These are phyloP conservation scores for Taphrina flavorubra DNA, from an alignment of 1,139 yeast species.

Conservation along the genomic window DNA sequence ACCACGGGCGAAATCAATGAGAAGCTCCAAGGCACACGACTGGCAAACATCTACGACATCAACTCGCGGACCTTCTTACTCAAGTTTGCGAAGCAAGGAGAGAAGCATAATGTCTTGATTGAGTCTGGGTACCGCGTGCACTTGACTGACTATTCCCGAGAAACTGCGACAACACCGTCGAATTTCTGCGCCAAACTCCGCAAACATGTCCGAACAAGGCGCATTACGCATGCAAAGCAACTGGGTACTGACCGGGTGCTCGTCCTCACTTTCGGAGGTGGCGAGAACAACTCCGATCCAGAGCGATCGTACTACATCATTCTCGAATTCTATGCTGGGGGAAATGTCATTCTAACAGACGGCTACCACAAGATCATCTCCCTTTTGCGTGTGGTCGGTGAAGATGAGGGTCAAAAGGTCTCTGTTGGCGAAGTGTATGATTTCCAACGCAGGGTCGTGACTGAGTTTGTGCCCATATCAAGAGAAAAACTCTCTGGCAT, in stretches of 20 bases:
- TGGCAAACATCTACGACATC: constrained; percentile 85
- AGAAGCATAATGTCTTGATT: constrained; percentile 72
- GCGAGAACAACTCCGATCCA: constrained; percentile 52
- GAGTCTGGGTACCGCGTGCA: constrained; percentile 89
- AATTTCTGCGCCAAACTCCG: constrained; percentile 79
- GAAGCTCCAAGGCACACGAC: constrained; percentile 54
- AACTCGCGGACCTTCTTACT: constrained; percentile 74
- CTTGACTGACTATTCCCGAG: constrained; percentile 77
- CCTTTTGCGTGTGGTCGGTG: constrained; percentile 73
- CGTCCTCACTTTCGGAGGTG: constrained; percentile 77
- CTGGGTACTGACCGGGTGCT: constrained; percentile 78
- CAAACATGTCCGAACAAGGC: constrained; percentile 80
- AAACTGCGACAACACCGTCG: constrained; percentile 79
- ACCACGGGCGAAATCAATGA: constrained; percentile 68
- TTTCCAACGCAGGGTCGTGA: constrained; percentile 52
- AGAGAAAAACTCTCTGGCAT: constrained; percentile 26
- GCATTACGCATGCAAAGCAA: constrained; percentile 74
- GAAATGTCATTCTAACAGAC: constrained; percentile 81
- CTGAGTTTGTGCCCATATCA: constrained; percentile 38
- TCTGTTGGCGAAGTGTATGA: constrained; percentile 76
- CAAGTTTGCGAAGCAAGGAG: constrained; percentile 83
- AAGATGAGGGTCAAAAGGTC: constrained; percentile 66
- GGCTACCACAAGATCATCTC: constrained; percentile 69
- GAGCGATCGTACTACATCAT: constrained; percentile 64
- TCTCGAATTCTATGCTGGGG: constrained; percentile 92